Evolutionary conservation across 345 rosid species (phyloP), one percentile per base, ranked within the genome.

Genomic region (Trapa incisa): DNA sequence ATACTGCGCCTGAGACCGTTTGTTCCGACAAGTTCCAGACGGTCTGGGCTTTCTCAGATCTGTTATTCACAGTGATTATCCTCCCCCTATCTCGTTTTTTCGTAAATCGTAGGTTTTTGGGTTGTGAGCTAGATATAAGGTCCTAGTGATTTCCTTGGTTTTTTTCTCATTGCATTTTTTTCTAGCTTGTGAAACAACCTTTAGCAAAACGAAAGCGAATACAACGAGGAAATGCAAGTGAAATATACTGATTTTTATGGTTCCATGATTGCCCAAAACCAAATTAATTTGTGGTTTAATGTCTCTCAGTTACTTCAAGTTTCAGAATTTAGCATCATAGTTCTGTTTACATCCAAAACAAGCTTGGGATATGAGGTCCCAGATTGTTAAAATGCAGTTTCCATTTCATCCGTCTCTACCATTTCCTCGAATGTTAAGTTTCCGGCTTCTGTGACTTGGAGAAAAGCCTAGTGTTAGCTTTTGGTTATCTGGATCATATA

Each of bases 21-120:
- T 9, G 47, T 65, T 10, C 67, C 67, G 67, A 65, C 67, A 65
- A 29, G 52, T 50, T 64, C 42, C 67, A 43, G 67, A 16, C 10
- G 37, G 1, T 41, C 67, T 10, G 36, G 53, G 37, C 17, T 65
- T 47, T 29, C 37, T 42, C 50, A 47, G 67, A 65, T 65, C 67
- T 48, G 50, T 16, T 41, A 36, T n/a, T 47, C 37, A 14, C 13
- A 41, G 67, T 42, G 43, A 39, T 42, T 42, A 14, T 37, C 52
- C 13, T 4, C 3, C 8, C 37, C 16, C 67, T 37, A 37, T 11
- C 36, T 41, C 43, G 43, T 8, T 41, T 41, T 41, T 41, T 41
- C 43, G 43, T 41, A 8, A 41, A 41, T 41, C 43, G 43, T 3
- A 41, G 48, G 13, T 45, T 45, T 7, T 11, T 7, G 29, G 48